These are phyloP conservation scores for Xylariaceae sp. DNA, from an alignment of 2,329 filamentous ascomycete genomes.

Conservation along the genomic window DNA sequence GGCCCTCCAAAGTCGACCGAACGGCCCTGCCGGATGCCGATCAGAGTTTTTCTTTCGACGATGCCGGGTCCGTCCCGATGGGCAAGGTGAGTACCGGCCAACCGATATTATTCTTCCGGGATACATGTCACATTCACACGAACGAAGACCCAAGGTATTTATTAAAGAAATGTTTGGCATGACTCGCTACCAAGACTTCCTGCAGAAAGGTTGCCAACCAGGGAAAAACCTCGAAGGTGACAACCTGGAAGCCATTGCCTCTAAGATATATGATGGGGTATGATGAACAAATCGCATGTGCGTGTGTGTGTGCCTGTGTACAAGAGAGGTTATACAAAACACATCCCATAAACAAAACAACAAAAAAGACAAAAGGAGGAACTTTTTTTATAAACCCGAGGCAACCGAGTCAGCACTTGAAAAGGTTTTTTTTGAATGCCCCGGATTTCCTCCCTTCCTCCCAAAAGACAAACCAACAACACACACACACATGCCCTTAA, in stretches of 20 bases:
- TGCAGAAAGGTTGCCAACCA: not conserved
- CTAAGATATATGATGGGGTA: not conserved
- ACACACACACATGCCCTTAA: not conserved
- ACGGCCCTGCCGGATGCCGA: no score
- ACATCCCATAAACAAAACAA: not conserved
- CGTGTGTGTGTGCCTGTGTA: no score
- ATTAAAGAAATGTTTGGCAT: not conserved
- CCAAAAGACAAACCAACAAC: not conserved
- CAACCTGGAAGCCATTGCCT: constrained; percentile 2
- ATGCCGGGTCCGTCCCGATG: no score
- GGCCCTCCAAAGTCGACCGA: no score
- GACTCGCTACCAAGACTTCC: not conserved
- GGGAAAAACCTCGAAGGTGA: constrained; percentile 3
- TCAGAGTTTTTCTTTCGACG: no score
- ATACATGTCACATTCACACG: not conserved
- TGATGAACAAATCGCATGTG: no score
- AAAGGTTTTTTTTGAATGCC: no score
- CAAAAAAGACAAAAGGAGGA: not conserved
- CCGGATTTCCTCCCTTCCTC: not conserved
- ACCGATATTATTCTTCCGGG: no score
- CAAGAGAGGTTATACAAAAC: no score
- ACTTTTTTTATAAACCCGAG: no score
- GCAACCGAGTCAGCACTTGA: no score
- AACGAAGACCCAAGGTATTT: not conserved
- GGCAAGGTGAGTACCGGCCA: no score